A percentile compares a stretch with the other conserved stretches of the same genome.
Conservation (phyloP, 1,284 basidiomycete genomes). For the Sporisorium reilianum region DNA sequence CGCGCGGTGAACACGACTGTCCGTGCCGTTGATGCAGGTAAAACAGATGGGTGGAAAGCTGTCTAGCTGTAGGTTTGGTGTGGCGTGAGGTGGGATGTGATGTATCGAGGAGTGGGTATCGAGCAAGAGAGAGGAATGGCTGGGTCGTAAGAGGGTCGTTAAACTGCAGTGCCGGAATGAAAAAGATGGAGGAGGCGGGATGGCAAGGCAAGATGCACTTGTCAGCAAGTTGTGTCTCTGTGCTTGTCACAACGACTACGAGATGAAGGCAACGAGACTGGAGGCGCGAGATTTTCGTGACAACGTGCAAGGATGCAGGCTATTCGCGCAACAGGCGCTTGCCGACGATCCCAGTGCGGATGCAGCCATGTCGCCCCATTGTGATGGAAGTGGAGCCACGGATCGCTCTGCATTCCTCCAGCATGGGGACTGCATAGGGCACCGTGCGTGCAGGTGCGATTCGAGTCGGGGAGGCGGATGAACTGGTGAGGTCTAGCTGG, state of each 20-base stretch:
- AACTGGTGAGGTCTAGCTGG: neutral
- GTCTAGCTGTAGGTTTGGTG: conserved; percentile 14
- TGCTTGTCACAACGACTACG: neutral
- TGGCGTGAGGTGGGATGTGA: conserved; percentile 39
- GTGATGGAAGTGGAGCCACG: conserved; percentile 1
- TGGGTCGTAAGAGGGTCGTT: conserved; percentile 48
- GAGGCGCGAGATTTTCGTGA: conserved; percentile 2
- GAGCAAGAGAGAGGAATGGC: conserved; percentile 9
- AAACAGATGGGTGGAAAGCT: conserved; percentile 6
- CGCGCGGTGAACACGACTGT: conserved; percentile 21
- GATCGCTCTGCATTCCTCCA: conserved; percentile 7
- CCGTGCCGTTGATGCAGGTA: conserved; percentile 31
- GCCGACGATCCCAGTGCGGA: conserved; percentile 15
- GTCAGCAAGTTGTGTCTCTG: conserved; percentile 16
- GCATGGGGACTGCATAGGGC: neutral
- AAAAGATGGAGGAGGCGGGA: conserved; percentile 15
- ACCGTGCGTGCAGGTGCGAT: neutral
- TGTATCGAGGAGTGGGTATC: conserved; percentile 12
- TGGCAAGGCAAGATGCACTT: neutral
- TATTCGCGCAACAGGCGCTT: conserved; percentile 15
- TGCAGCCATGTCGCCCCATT: neutral
- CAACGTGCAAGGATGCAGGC: conserved; percentile 2
- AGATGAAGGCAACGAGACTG: conserved; percentile 18
- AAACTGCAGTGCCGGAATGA: conserved; percentile 22
- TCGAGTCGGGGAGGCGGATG: conserved; percentile 11